A percentile compares a stretch with the other conserved stretches of the same genome.
These are phyloP conservation scores for Inosperma sp. DNA, from an alignment of 768 basidiomycete genomes.

Conservation along the genomic window DNA sequence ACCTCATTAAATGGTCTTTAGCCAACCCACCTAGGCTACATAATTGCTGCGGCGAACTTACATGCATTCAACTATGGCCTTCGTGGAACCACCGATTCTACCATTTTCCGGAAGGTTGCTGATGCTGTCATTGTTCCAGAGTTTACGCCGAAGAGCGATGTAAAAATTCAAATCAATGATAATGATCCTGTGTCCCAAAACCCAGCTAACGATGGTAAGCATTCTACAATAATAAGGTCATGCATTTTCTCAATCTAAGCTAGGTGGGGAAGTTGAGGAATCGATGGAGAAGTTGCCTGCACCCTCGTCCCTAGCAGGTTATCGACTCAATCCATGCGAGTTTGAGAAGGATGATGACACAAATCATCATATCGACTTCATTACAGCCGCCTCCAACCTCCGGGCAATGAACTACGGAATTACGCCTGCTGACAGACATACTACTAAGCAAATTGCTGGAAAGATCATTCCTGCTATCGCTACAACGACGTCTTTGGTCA, in stretches of 20 bases:
- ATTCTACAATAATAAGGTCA: background rate
- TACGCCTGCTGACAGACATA: slow-evolving; percentile 77
- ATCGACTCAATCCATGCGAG: slow-evolving; percentile 89
- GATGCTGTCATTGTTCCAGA: slow-evolving; percentile 83
- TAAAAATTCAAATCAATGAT: slow-evolving; percentile 92
- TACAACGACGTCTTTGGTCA: slow-evolving; percentile 94
- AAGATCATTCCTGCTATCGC: slow-evolving; percentile 99
- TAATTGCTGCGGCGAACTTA: slow-evolving; percentile 91
- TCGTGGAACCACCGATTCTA: slow-evolving; percentile 78
- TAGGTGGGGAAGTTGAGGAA: slow-evolving; percentile 52
- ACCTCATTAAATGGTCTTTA: slow-evolving; percentile 29
- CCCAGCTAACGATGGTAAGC: slow-evolving; percentile 38
- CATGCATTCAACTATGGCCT: slow-evolving; percentile 98
- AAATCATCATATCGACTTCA: slow-evolving; percentile 98
- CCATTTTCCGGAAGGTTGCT: slow-evolving; percentile 77
- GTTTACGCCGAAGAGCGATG: slow-evolving; percentile 88
- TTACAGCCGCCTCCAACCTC: slow-evolving; percentile 95
- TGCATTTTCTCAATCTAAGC: slow-evolving; percentile 9
- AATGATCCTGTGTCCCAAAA: slow-evolving; percentile 82
- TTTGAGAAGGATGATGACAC: slow-evolving; percentile 99
- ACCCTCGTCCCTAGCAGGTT: slow-evolving; percentile 92
- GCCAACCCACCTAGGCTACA: slow-evolving; percentile 82
- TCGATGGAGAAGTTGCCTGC: slow-evolving; percentile 71
- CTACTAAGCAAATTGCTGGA: slow-evolving; percentile 96
- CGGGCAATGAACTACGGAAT: slow-evolving; percentile 96